Percentiles rank a stretch among this genome's conserved stretches.
Evolutionary conservation across 2,329 filamentous ascomycete genomes (phyloP).

Genomic region (Elsinoe australis): DNA sequence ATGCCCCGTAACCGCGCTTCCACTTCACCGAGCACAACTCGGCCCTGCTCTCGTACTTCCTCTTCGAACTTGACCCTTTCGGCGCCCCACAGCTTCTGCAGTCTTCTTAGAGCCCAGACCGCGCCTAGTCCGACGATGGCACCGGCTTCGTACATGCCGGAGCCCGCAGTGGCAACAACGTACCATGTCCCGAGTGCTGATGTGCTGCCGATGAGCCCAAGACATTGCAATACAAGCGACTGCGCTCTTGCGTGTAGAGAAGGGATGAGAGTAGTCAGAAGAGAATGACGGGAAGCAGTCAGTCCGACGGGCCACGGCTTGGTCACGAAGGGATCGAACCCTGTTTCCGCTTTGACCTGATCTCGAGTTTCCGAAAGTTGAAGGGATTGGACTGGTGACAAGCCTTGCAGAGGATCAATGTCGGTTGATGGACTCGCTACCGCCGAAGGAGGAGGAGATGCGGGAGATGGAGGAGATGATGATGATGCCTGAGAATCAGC

Average conservation of each 20-base stretch:
- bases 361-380: slow-evolving; percentile 12
- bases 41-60: slow-evolving; percentile 50
- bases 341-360: slow-evolving; percentile 24
- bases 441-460: neutral
- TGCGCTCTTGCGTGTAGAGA: slow-evolving; percentile 41
- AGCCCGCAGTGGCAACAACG: slow-evolving; percentile 46
- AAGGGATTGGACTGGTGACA: neutral
- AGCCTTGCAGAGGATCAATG: neutral
- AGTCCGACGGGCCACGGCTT: slow-evolving; percentile 68
- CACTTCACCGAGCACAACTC: slow-evolving; percentile 47
- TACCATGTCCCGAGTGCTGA: slow-evolving; percentile 49
- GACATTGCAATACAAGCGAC: slow-evolving; percentile 58
- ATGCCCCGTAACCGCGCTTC: slow-evolving; percentile 44
- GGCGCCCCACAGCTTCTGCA: slow-evolving; percentile 53
- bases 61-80: slow-evolving; percentile 47
- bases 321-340: slow-evolving; percentile 29
- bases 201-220: slow-evolving; percentile 58
- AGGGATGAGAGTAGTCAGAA: slow-evolving; percentile 37
- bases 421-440: neutral
- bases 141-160: slow-evolving; percentile 50
- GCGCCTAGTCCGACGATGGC: slow-evolving; percentile 53
- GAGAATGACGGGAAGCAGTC: slow-evolving; percentile 53
- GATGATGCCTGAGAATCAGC: neutral
- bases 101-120: slow-evolving; percentile 48
- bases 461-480: neutral